Conservation (phyloP, 176 grass and related monocot species). For the Eragrostis curvula region DNA sequence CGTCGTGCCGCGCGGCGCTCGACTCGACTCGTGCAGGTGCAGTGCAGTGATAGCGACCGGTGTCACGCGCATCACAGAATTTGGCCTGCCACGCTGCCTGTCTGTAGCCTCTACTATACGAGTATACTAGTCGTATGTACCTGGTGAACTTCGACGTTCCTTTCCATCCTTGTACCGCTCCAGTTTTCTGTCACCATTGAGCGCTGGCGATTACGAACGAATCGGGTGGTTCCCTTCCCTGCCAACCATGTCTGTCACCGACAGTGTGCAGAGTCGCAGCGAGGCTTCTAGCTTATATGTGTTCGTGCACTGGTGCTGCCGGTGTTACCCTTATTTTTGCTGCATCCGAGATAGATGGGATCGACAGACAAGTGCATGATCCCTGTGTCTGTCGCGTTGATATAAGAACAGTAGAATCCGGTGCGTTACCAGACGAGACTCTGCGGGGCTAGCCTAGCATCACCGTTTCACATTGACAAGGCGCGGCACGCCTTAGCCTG, state of each 20-base stretch:
- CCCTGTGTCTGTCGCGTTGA: neutral
- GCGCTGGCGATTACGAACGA: neutral
- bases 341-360: neutral
- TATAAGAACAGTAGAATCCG: conserved; percentile 31
- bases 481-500: neutral
- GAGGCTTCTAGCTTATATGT: neutral
- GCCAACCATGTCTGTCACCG: neutral
- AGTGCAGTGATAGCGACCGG: too few species aligned
- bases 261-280: neutral
- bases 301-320: neutral
- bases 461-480: conserved; percentile 19
- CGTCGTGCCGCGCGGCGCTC: too few species aligned
- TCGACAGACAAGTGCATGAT: neutral
- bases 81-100: too few species aligned
- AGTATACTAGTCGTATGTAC: too few species aligned
- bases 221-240: neutral
- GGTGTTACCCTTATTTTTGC: neutral
- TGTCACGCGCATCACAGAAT: too few species aligned
- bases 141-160: neutral
- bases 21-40: too few species aligned
- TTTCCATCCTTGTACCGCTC: neutral
- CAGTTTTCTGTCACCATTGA: neutral
- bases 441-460: neutral
- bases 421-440: conserved; percentile 30
- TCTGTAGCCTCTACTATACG: too few species aligned